Evolutionary conservation across 441 rosid species (phyloP), one percentile per base, ranked within the genome.

Genomic region (Erodium chrysanthum): DNA sequence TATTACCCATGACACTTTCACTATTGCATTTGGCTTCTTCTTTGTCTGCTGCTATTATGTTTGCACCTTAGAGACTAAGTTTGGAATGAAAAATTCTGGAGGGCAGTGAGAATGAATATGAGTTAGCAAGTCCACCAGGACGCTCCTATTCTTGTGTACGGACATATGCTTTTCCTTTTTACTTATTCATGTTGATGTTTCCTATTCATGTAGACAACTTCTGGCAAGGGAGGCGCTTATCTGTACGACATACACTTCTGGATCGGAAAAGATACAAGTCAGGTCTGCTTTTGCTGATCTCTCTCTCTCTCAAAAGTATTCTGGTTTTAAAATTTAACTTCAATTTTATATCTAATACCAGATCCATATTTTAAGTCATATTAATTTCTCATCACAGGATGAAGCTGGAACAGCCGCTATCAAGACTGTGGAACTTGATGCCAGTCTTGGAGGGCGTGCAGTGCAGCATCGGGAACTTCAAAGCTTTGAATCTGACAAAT

Each of bases 321-420:
- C 17, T n/a, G 23, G n/a, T 7, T 33, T 33, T 14, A 10, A 17
- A 33, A 27, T 7, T 21, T 4, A n/a, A 0, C 2, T 52, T 52
- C 22, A 18, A 52, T 65, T 71, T 67, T 44, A 69, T 40, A 42
- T 66, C 27, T 18, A 7, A 23, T 29, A 17, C 42, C 17, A 64
- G 52, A 8, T 52, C 52, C 61, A 12, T 54, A 60, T 61, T n/a
- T 70, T 64, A 15, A 14, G 21, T 60, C n/a, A 63, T 21, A 40
- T 20, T 9, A 35, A 11, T 22, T 63, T 29, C 10, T 64, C n/a
- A 35, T 66, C 44, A 52, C 71, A 95, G 98, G 99, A 95, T 84
- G 99, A 92, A 81, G 84, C 98, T 73, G 98, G 99, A 81, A 87
- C 98, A 20, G 97, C 97, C 62, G 99, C 99, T 70, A 84, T 92